Conservation (phyloP, 2,329 filamentous ascomycete genomes). For the Chaetoscypha palmicola region DNA sequence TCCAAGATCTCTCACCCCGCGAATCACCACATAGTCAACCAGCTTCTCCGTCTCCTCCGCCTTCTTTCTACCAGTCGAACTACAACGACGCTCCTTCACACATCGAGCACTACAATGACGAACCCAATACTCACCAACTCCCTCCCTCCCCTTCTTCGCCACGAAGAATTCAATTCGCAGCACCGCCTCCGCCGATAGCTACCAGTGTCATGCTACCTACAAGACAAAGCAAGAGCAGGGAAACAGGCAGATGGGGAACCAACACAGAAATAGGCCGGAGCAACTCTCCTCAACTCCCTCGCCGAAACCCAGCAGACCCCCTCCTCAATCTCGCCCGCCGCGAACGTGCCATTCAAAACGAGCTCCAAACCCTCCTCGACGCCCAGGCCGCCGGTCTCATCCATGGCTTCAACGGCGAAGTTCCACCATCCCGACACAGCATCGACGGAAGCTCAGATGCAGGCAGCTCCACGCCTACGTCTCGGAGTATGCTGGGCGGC, state of each 20-base stretch:
- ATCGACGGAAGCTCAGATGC: slow-evolving; percentile 35
- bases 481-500: slow-evolving; percentile 11
- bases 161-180: slow-evolving; percentile 25
- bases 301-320: slow-evolving; percentile 20
- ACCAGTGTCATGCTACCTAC: slow-evolving; percentile 14
- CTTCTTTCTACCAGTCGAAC: slow-evolving; percentile 23
- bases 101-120: not conserved
- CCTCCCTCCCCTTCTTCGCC: slow-evolving; percentile 14
- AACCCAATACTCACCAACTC: slow-evolving; percentile 5
- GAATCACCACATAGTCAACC: slow-evolving; percentile 5
- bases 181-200: slow-evolving; percentile 27
- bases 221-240: not conserved
- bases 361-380: slow-evolving; percentile 52
- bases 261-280: not conserved
- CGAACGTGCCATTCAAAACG: slow-evolving; percentile 47
- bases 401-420: slow-evolving; percentile 24
- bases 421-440: slow-evolving; percentile 21
- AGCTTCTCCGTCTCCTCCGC: slow-evolving; percentile 21
- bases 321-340: slow-evolving; percentile 39
- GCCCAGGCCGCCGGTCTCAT: slow-evolving; percentile 45
- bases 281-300: slow-evolving; percentile 10
- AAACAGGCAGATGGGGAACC: not conserved
- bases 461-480: slow-evolving; percentile 29
- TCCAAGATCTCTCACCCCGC: slow-evolving; percentile 21
- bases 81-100: slow-evolving; percentile 3